Base-by-base conservation (phyloP, 1,139 yeast species). In the Zhuliangozyma parablackwelliae region DNA sequence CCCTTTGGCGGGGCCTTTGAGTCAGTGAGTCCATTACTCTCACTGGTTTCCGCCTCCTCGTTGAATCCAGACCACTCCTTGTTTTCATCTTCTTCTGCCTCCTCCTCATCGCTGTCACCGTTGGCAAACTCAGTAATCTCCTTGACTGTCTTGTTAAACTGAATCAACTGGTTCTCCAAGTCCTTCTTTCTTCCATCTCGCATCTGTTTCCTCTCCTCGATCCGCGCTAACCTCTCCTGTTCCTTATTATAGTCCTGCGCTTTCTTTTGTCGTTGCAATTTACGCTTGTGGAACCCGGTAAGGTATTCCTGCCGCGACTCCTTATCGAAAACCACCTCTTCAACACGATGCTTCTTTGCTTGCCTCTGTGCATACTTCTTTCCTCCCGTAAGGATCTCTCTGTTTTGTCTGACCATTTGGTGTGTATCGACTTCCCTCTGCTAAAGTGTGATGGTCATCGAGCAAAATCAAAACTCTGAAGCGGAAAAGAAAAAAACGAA, bases 251-350 rank as follows among this genome's bases (percentile, higher is more conserved):
- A 79, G 42, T 77, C 85, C 47, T 78, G 80, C 0, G 97, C 97
- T 48, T 82, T 82, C 63, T 88, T 90, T 61, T 85, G 86, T 57
- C 97, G 74, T 53, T 85, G 85, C 16, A 90, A 56, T 59, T 92
- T 92, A 54, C 98, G 76, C 63, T 92, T 92, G 59, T 92, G 98
- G 57, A 92, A 92, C 26, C 98, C 98, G 1, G 97, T 92, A 49
- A 92, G 67, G 59, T 82, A 92, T 43, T 90, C 96, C 28, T 69
- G 63, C 57, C 96, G 68, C 21, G 81, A 75, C 28, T 76, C 84
- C 47, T 79, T 77, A 61, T 90, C 92, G 56, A 87, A 90, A 2
- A 75, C 78, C 27, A 90, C 94, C 55, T 87, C 96, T 27, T 78
- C 89, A 3, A 82, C 89, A 26, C 88, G 74, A 49, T 75, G 80